These are phyloP conservation scores for Durio zibethinus DNA, from an alignment of 345 rosid genomes.

Conservation along the genomic window DNA sequence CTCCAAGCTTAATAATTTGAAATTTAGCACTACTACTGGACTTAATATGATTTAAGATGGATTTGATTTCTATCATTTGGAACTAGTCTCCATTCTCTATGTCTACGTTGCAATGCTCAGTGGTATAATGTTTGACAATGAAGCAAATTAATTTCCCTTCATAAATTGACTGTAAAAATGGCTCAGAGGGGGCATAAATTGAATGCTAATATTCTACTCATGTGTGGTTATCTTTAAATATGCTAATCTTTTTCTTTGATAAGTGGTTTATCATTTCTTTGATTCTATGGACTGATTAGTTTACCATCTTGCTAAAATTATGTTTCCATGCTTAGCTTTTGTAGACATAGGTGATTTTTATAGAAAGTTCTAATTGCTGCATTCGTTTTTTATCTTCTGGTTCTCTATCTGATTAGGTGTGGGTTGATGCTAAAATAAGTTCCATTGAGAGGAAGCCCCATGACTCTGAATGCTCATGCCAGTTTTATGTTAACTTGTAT, in stretches of 20 bases:
- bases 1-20: neutral
- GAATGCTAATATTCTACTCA: neutral
- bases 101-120: neutral
- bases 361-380: neutral
- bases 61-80: neutral
- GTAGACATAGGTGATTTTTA: neutral
- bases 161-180: neutral
- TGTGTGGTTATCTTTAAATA: neutral
- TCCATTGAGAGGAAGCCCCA: conserved; percentile 80
- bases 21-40: neutral
- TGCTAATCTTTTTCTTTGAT: neutral
- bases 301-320: neutral
- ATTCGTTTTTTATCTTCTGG: neutral
- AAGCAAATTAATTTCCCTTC: neutral
- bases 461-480: conserved; percentile 55
- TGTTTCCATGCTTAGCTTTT: neutral
- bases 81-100: neutral
- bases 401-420: conserved; percentile 43
- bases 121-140: neutral
- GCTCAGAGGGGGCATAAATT: neutral
- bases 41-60: neutral
- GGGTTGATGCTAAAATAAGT: conserved; percentile 75
- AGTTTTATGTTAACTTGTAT: conserved; percentile 54
- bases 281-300: neutral
- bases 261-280: neutral